These are phyloP conservation scores for Linnemannia elongata DNA, from an alignment of 192 early-diverging fungal species.

Conservation along the genomic window DNA sequence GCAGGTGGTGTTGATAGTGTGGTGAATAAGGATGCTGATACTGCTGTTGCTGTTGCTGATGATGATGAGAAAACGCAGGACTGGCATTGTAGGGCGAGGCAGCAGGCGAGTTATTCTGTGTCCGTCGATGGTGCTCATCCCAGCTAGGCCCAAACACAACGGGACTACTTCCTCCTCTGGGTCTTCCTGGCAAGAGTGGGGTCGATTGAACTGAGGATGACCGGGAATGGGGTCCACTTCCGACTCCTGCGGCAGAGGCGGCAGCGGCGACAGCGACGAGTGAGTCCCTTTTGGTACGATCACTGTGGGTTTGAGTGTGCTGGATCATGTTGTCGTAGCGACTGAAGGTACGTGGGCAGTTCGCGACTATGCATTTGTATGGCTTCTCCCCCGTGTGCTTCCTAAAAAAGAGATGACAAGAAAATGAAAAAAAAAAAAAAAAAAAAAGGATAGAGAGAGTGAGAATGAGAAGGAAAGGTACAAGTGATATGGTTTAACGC, in stretches of 20 bases:
- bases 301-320: constrained; percentile 72
- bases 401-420: constrained; percentile 14
- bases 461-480: background rate
- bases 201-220: constrained; percentile 45
- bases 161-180: constrained; percentile 44
- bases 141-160: constrained; percentile 33
- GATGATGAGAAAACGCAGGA: constrained; percentile 8
- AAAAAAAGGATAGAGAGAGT: background rate
- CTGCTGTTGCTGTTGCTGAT: constrained; percentile 27
- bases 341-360: constrained; percentile 72
- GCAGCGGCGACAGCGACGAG: constrained; percentile 14
- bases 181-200: constrained; percentile 21
- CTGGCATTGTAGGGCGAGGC: background rate
- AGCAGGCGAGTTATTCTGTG: constrained; percentile 19
- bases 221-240: constrained; percentile 14
- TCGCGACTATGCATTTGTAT: constrained; percentile 70
- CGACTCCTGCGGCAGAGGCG: background rate
- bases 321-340: constrained; percentile 84
- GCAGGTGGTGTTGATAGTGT: background rate
- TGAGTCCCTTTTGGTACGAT: constrained; percentile 49
- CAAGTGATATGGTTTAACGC: background rate
- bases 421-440: background rate
- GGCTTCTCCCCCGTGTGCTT: constrained; percentile 68
- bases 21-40: background rate
- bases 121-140: constrained; percentile 23